Evolutionary conservation across 2,329 filamentous ascomycete genomes (phyloP).

Genomic region (Canariomyces notabilis): DNA sequence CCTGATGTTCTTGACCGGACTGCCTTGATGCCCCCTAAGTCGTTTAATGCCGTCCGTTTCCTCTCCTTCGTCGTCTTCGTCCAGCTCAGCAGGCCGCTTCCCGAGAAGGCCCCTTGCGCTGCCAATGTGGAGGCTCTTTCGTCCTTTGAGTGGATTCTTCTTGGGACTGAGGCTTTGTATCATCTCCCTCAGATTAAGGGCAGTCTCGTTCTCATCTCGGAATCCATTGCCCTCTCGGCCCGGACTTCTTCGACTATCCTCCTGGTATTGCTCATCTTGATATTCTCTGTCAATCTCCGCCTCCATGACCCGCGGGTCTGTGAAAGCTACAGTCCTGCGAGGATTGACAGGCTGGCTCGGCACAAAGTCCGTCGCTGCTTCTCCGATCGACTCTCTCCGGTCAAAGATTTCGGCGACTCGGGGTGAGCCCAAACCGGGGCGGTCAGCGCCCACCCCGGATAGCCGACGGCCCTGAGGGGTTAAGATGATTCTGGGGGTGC

Average conservation of each 20-base stretch:
- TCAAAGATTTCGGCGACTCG: constrained; percentile 67
- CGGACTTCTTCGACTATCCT: constrained; percentile 53
- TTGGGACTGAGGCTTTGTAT: constrained; percentile 74
- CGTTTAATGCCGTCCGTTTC: constrained; percentile 61
- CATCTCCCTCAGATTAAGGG: constrained; percentile 67
- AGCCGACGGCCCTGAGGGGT: constrained; percentile 56
- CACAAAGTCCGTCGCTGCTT: constrained; percentile 59
- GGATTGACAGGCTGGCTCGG: constrained; percentile 40
- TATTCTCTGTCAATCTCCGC: constrained; percentile 59
- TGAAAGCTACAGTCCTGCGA: constrained; percentile 53
- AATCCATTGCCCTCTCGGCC: constrained; percentile 47
- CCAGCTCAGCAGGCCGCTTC: constrained; percentile 68
- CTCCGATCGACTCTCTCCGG: constrained; percentile 65
- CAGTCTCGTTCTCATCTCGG: constrained; percentile 55
- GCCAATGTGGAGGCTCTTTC: constrained; percentile 73
- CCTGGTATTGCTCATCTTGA: constrained; percentile 55
- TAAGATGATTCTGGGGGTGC: constrained; percentile 59
- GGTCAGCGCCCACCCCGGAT: constrained; percentile 66
- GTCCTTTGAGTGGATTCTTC: constrained; percentile 59
- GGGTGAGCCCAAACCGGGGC: constrained; percentile 68
- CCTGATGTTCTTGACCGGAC: constrained; percentile 70
- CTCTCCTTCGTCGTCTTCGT: constrained; percentile 59
- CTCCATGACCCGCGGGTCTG: constrained; percentile 59
- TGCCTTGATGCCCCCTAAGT: constrained; percentile 65
- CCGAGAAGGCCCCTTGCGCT: constrained; percentile 69